Conservation (phyloP, 164 flowering plant species). For the Piper longum region DNA sequence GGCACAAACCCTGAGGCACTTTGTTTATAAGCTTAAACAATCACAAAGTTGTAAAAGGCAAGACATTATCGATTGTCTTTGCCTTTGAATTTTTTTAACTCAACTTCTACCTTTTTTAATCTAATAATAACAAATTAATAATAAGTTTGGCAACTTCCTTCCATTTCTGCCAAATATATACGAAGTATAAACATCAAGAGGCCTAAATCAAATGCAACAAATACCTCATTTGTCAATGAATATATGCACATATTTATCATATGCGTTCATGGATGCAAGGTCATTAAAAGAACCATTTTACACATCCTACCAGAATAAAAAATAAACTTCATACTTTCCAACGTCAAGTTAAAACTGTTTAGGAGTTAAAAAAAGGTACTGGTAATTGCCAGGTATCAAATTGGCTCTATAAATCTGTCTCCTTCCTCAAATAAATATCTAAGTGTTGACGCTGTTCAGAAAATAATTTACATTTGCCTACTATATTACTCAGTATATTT, state of each 20-base stretch:
- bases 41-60: constrained; percentile 2
- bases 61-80: constrained; percentile 5
- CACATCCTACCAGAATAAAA: no score
- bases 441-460: no score
- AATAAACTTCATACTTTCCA: not conserved
- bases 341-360: not conserved
- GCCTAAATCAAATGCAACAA: not conserved
- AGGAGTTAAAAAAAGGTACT: not conserved
- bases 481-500: no score
- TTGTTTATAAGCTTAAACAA: constrained; percentile 1
- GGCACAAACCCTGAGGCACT: constrained; percentile 16
- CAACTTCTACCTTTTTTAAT: not conserved
- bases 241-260: no score
- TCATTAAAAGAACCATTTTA: not conserved
- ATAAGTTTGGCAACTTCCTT: no score
- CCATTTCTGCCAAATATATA: not conserved
- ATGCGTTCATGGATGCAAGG: no score
- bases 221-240: not conserved
- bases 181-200: not conserved
- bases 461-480: no score
- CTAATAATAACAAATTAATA: no score
- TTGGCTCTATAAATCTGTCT: no score
- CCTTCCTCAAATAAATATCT: no score
- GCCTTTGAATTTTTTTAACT: not conserved
- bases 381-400: not conserved